Base-by-base conservation (phyloP, 148 eudicot species). In the Persicaria maculosa region DNA sequence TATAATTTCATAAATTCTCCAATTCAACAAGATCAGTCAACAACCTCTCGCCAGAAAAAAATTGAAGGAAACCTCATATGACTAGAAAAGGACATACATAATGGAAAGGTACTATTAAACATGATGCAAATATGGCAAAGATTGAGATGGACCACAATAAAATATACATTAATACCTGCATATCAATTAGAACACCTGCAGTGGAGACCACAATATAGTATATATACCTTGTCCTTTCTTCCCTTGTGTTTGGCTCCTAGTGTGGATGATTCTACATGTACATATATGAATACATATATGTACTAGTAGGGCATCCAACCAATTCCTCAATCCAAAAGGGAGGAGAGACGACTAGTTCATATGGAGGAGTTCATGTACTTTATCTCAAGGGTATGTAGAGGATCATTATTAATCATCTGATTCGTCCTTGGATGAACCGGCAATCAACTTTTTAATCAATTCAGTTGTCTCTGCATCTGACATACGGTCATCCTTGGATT, bases 361-460 rank as follows among this genome's bases (percentile, higher is more conserved):
- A n/a, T n/a, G n/a, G n/a, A n/a, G n/a, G n/a, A 47, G 50, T 9
- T 19, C 62, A 10, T 17, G 2, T 53, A 5, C 58, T 16, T 53
- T 19, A 17, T 59, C 65, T 4, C 71, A 40, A 68, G 12, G 45
- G 9, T 10, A 40, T 53, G 55, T 54, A 65, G 17, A 72, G 36
- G 36, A 31, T 31, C 36, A 2, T 31, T 31, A 31, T 31, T 78
- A 80, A 70, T 86, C 83, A 19, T 87, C 74, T 7, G 91, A 52
- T 74, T 86, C 15, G 53, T 70, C 80, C 73, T 89, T 83, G 3
- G 91, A 75, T 46, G 85, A 80, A 71, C 83, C 84, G 0, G 81
- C 50, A 40, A 91, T 86, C 81, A 91, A 83, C 84, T 84, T 89
- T 75, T 85, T 86, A 43, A 91, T 92, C 83, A 90, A 71, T 65